Percentiles rank a stretch among this genome's conserved stretches.
Evolutionary conservation across 1,284 basidiomycete genomes (phyloP).

Genomic region (Coniophora puteana): DNA sequence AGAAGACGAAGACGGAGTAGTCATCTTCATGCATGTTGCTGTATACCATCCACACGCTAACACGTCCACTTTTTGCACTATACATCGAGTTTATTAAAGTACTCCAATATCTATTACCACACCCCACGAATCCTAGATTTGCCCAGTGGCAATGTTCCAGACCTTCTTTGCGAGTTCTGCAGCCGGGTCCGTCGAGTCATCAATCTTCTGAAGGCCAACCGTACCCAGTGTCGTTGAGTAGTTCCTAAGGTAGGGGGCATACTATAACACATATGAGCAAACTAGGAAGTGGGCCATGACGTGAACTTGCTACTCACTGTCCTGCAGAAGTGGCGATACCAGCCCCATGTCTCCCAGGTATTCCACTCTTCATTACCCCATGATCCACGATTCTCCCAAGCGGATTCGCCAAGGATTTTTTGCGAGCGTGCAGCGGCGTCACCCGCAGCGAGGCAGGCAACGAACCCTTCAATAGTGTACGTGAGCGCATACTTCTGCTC

Average conservation of each 20-base stretch:
- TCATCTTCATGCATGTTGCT: constrained; percentile 9
- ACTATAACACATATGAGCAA: constrained; percentile 38
- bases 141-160: constrained; percentile 68
- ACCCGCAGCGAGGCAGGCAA: constrained; percentile 51
- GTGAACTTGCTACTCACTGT: constrained; percentile 42
- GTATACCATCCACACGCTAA: neutral
- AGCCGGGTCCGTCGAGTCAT: constrained; percentile 52
- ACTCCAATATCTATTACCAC: neutral
- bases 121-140: constrained; percentile 21
- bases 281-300: constrained; percentile 1
- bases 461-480: constrained; percentile 67
- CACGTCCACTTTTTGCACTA: too few relatives aligned
- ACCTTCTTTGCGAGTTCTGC: constrained; percentile 56
- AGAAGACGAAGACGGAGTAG: constrained; percentile 23
- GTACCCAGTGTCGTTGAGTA: constrained; percentile 64
- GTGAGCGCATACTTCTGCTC: constrained; percentile 74
- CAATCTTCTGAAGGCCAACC: constrained; percentile 60
- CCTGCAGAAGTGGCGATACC: constrained; percentile 84
- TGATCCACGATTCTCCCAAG: constrained; percentile 65
- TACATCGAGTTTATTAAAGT: neutral
- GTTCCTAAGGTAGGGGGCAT: constrained; percentile 69
- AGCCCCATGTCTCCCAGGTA: constrained; percentile 82
- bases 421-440: constrained; percentile 41
- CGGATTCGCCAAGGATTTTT: constrained; percentile 51
- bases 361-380: constrained; percentile 75